A percentile compares a stretch with the other conserved stretches of the same genome.
phyloP scores from a whole-genome alignment of 1,284 basidiomycete species.

The Xanthoconium separans region DNA sequence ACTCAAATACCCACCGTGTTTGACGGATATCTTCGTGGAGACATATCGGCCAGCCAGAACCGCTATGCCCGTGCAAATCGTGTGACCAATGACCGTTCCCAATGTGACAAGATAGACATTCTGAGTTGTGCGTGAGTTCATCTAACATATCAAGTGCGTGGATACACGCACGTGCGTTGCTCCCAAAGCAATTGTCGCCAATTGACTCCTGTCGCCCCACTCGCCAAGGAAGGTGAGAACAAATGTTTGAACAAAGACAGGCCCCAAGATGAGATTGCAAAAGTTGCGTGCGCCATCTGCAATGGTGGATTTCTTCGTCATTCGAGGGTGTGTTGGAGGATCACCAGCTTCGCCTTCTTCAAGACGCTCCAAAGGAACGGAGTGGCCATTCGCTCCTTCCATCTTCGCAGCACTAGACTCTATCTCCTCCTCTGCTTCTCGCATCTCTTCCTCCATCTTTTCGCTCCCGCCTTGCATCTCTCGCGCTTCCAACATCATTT shows the following conservation, averaged over 20 bases:
- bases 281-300: constrained; percentile 78
- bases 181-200: constrained; percentile 94
- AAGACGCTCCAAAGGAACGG: constrained; percentile 60
- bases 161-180: constrained; percentile 81
- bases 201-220: constrained; percentile 98
- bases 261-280: constrained; percentile 81
- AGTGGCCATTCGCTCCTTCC: constrained; percentile 37
- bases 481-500: constrained; percentile 81
- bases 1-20: constrained; percentile 71
- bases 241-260: constrained; percentile 95
- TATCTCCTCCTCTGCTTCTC: constrained; percentile 89
- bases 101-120: constrained; percentile 78
- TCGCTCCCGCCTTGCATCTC: constrained; percentile 74
- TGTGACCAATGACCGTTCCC: constrained; percentile 90
- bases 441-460: constrained; percentile 90
- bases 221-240: constrained; percentile 95
- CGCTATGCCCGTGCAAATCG: constrained; percentile 85
- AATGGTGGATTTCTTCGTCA: constrained; percentile 5
- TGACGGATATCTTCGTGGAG: constrained; percentile 92
- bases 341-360: constrained; percentile 51
- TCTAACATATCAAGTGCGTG: not conserved
- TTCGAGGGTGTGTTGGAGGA: constrained; percentile 7
- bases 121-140: constrained; percentile 31
- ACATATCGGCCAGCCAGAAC: constrained; percentile 90
- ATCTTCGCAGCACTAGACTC: constrained; percentile 61